Conservation (phyloP, 2,329 filamentous ascomycete species). For the Dactylonectria estremocensis region DNA sequence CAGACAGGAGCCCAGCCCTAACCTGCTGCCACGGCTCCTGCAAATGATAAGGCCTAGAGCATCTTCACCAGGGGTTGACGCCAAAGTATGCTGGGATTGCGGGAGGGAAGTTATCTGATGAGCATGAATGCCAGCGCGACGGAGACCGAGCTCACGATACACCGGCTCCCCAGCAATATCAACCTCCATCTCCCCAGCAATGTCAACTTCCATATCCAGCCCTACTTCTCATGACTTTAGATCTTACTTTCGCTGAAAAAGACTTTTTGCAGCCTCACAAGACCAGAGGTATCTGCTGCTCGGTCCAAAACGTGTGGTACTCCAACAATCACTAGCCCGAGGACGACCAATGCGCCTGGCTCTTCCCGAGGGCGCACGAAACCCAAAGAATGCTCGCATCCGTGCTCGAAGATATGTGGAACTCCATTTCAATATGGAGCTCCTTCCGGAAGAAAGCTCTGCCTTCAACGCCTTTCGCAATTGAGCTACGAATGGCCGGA, state of each 20-base stretch:
- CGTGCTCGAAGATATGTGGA: not conserved
- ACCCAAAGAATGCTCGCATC: conserved; percentile 4
- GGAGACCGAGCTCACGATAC: too few relatives aligned
- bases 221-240: not conserved
- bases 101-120: too few relatives aligned
- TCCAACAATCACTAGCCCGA: conserved; percentile 7
- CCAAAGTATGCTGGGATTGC: too few relatives aligned
- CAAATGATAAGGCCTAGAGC: not conserved
- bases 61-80: conserved; percentile 5
- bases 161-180: not conserved
- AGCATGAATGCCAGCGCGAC: too few relatives aligned
- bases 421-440: conserved; percentile 1
- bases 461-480: not conserved
- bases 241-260: not conserved
- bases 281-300: not conserved
- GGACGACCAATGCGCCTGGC: not conserved
- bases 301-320: conserved; percentile 11
- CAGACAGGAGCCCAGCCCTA: not conserved
- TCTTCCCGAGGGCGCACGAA: not conserved
- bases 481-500: conserved; percentile 15
- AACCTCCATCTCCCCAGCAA: not conserved
- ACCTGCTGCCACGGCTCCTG: not conserved
- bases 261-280: not conserved
- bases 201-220: not conserved
- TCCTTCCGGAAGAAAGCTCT: not conserved